Evolutionary conservation across 345 rosid species (phyloP), one percentile per base, ranked within the genome.

Genomic region (Eucalyptus guilfoylei): DNA sequence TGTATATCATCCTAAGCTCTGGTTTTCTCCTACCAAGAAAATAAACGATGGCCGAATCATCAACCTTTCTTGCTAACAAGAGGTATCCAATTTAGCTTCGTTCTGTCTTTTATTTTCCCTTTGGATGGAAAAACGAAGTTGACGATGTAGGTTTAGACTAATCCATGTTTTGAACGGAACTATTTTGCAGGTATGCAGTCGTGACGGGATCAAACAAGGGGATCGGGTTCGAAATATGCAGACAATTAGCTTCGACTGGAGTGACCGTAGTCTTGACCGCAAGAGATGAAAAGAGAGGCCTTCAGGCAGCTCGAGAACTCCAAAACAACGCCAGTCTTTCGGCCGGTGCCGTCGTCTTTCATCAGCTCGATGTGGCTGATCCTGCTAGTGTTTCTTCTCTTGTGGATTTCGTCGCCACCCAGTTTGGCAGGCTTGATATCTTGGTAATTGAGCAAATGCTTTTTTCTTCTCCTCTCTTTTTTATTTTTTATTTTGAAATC

Each of bases 211-310:
- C 88, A 17, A 86, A 86, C 88, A 89, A 89, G 44, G 88, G 90
- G 10, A 89, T 89, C 4, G 88, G 90, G 4, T 60, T 89, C 32
- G 90, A 40, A 30, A 67, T 89, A 13, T 86, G 88, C 86, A 89
- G 58, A 47, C 92, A 88, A 47, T 85, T 91, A 48, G 90, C 92
- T 87, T 32, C 90, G 11, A 85, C 86, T 7, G 94, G 89, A 21
- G 62, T 86, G 44, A 37, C 72, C 11, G 90, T 89, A 11, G 86
- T 89, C 49, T 86, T 89, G 34, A 89, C 90, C 32, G 87, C 86
- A 11, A 91, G 91, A 89, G 91, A 90, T 86, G 92, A 89, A 69
- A 90, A 86, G 45, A 88, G 86, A 50, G 92, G 92, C 8, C 85
- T 80, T 37, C 87, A 90, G 60, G 94, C 92, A 76, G 86, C 87